These are phyloP conservation scores for Pyrenophora seminiperda DNA, from an alignment of 2,329 filamentous ascomycete genomes.

Conservation along the genomic window DNA sequence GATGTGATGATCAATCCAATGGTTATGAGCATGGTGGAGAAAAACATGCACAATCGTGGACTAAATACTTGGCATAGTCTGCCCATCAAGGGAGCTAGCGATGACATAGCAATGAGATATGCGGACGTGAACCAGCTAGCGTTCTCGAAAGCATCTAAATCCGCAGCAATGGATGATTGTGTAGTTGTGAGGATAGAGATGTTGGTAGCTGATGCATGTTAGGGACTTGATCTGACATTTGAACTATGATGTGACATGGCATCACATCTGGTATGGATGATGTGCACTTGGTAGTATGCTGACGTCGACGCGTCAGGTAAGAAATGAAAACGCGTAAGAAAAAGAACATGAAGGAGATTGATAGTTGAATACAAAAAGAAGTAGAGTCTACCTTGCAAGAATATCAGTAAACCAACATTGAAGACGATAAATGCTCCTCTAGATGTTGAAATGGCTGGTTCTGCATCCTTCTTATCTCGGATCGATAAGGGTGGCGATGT, in stretches of 20 bases:
- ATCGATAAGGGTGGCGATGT: constrained; percentile 27
- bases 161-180: constrained; percentile 75
- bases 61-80: constrained; percentile 77
- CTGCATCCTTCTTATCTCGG: constrained; percentile 25
- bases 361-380: background rate
- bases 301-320: background rate
- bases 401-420: constrained; percentile 63
- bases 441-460: constrained; percentile 30
- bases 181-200: constrained; percentile 82
- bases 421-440: constrained; percentile 53
- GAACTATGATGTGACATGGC: constrained; percentile 14
- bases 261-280: background rate
- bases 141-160: constrained; percentile 73
- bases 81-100: constrained; percentile 70
- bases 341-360: background rate
- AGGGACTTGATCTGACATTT: constrained; percentile 10
- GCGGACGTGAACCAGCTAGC: constrained; percentile 82
- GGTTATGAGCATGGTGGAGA: constrained; percentile 63
- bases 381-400: constrained; percentile 59
- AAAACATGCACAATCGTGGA: constrained; percentile 67
- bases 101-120: constrained; percentile 64
- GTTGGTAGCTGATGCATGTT: constrained; percentile 60
- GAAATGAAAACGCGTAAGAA: background rate
- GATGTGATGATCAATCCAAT: constrained; percentile 70
- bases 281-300: background rate